These are phyloP conservation scores for Lupinus albus DNA, from an alignment of 306 rosid species.

Conservation along the genomic window DNA sequence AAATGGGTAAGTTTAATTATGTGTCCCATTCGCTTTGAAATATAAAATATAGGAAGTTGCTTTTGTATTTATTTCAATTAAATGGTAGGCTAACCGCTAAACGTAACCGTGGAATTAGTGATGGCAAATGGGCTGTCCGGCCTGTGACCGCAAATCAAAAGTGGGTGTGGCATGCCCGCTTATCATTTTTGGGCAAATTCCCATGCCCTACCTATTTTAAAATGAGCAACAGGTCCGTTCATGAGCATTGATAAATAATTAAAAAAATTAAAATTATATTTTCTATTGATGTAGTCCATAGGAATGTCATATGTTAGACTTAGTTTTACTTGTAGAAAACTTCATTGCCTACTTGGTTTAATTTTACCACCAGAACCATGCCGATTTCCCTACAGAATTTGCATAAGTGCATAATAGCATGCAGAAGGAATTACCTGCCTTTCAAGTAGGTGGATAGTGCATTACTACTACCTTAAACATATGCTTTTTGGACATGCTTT, in stretches of 20 bases:
- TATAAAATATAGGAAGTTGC: neutral
- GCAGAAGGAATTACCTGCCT: slow-evolving; percentile 8
- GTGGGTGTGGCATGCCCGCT: no score
- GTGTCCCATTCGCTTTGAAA: neutral
- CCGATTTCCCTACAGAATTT: neutral
- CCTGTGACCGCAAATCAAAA: no score
- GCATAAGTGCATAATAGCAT: neutral
- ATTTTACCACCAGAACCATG: neutral
- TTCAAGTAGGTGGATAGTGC: neutral
- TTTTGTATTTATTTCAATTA: neutral
- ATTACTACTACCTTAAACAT: neutral
- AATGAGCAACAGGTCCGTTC: no score
- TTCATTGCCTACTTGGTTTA: neutral
- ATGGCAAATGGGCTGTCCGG: no score
- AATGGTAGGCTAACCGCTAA: neutral
- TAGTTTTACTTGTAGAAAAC: slow-evolving; percentile 1
- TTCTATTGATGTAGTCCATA: neutral
- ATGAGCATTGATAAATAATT: no score
- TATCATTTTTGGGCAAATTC: no score
- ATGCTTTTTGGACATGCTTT: neutral
- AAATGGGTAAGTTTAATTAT: neutral
- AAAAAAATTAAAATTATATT: no score
- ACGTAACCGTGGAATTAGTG: neutral
- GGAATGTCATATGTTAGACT: neutral
- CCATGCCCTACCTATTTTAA: no score